Conservation (phyloP, 2,329 filamentous ascomycete genomes). For the Lachnellula hyalina region DNA sequence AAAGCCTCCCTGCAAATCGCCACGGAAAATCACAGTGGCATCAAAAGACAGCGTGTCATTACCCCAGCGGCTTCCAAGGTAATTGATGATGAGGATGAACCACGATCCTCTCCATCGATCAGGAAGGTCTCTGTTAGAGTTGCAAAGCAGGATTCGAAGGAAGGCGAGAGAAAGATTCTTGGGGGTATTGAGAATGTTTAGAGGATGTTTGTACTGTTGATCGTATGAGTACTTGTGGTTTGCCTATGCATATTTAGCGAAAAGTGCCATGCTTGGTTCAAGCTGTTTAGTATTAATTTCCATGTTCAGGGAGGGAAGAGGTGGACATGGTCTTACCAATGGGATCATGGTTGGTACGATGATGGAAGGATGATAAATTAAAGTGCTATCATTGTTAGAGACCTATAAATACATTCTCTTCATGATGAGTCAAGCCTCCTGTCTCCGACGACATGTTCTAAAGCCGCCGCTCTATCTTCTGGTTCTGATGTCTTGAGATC, state of each 20-base stretch:
- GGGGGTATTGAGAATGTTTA: constrained; percentile 24
- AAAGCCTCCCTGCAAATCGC: constrained; percentile 10
- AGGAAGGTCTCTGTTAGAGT: constrained; percentile 21
- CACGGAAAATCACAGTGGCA: constrained; percentile 18
- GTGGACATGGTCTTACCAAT: neutral
- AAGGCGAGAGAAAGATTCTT: constrained; percentile 16
- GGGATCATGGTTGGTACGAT: neutral
- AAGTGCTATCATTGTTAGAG: constrained; percentile 9
- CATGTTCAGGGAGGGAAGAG: too few relatives aligned
- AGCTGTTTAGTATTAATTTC: neutral
- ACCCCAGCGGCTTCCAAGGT: constrained; percentile 42
- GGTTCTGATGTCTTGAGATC: neutral
- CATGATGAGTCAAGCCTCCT: constrained; percentile 1
- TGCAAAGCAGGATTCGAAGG: constrained; percentile 14
- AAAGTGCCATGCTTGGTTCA: neutral
- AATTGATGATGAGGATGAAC: constrained; percentile 45
- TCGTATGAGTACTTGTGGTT: neutral
- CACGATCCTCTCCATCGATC: constrained; percentile 28
- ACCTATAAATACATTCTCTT: constrained; percentile 14
- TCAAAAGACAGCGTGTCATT: constrained; percentile 43
- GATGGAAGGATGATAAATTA: neutral
- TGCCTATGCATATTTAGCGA: neutral
- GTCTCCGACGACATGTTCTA: neutral
- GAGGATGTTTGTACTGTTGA: neutral
- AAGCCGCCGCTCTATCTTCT: constrained; percentile 1